Evolutionary conservation across 169 alveolate genomes (phyloP).

Genomic region (Theileria annulata): DNA sequence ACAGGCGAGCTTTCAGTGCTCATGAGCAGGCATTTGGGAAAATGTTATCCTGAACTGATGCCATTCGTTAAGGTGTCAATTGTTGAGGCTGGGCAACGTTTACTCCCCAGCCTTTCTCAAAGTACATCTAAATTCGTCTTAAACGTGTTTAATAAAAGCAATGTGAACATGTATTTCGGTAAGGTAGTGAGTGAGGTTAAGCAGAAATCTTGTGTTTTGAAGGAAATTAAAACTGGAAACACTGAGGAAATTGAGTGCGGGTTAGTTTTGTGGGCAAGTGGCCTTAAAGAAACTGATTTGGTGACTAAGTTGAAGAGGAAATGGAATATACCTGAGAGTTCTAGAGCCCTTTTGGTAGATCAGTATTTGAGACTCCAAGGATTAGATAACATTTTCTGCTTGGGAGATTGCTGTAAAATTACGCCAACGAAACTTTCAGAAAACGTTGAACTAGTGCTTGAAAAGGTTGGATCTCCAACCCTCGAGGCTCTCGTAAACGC

Average conservation of each 20-base stretch:
- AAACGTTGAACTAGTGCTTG: slow-evolving; percentile 40
- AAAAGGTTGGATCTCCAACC: slow-evolving; percentile 23
- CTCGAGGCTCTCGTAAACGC: slow-evolving; percentile 40
- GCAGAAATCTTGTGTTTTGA: slow-evolving; percentile 44
- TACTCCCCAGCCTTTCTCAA: slow-evolving; percentile 71
- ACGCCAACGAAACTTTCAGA: slow-evolving; percentile 63
- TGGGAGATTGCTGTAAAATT: slow-evolving; percentile 76
- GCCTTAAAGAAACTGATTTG: slow-evolving; percentile 68
- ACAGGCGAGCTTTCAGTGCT: slow-evolving; percentile 75
- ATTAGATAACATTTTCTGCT: slow-evolving; percentile 55
- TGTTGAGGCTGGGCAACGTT: slow-evolving; percentile 71
- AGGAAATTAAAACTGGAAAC: slow-evolving; percentile 60
- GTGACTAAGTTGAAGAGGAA: slow-evolving; percentile 26
- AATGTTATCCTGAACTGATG: slow-evolving; percentile 41
- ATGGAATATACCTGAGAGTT: slow-evolving; percentile 46
- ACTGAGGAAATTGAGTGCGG: slow-evolving; percentile 68
- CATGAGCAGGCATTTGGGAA: slow-evolving; percentile 51
- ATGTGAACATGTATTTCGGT: slow-evolving; percentile 66
- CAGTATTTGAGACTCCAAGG: slow-evolving; percentile 69
- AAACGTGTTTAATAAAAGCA: slow-evolving; percentile 31
- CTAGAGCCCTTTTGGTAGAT: slow-evolving; percentile 66
- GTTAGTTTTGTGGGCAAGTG: slow-evolving; percentile 79
- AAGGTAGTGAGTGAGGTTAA: slow-evolving; percentile 68
- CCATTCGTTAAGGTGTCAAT: slow-evolving; percentile 67
- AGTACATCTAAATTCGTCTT: slow-evolving; percentile 63